Base-by-base conservation (phyloP, 2,329 filamentous ascomycete genomes). In the Arachnopeziza araneosa region DNA sequence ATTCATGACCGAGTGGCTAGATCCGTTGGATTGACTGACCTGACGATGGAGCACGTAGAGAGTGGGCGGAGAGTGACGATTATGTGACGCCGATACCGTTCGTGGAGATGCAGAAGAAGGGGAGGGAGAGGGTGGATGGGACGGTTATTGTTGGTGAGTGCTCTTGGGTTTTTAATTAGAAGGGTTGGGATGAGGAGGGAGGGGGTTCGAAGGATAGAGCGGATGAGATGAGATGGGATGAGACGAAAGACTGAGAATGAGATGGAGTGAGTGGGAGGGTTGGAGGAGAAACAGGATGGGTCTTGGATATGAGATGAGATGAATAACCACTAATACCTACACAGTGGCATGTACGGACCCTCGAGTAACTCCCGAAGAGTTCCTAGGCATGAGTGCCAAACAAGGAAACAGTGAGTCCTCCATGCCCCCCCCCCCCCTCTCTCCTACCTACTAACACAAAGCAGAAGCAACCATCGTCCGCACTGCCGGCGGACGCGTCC, bases 261-360 rank as follows among this genome's bases (percentile, higher is more conserved):
- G 30, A 32, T 32, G 30, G 14, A 14, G 30, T 32, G 30, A 7
- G 7, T 32, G 14, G 30, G 14, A n/a, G n/a, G 30, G 14, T 32
- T 32, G 7, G 30, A 32, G 14, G 30, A 32, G 14, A 7, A 14
- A 7, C 7, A 32, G 30, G 14, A 32, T 7, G 30, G 14, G 30
- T 7, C 14, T n/a, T n/a, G n/a, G 30, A 32, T 7, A 32, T 32
- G 30, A 14, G 30, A 44, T 44, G 36, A 44, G 36, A 19, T 44
- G 36, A 19, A 44, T 14, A 14, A 44, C 6, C 5, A 19, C 36
- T 44, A 14, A 44, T 12, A 14, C 9, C 48, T 21, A 19, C 26
- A n/a, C 51, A 66, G 64, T 68, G 7, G 64, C 65, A 24, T 68
- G 66, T 63, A 64, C 63, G 21, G 64, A 68, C 50, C 66, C 66